Conservation (phyloP, 116 monocot species). For the Posidonia oceanica region DNA sequence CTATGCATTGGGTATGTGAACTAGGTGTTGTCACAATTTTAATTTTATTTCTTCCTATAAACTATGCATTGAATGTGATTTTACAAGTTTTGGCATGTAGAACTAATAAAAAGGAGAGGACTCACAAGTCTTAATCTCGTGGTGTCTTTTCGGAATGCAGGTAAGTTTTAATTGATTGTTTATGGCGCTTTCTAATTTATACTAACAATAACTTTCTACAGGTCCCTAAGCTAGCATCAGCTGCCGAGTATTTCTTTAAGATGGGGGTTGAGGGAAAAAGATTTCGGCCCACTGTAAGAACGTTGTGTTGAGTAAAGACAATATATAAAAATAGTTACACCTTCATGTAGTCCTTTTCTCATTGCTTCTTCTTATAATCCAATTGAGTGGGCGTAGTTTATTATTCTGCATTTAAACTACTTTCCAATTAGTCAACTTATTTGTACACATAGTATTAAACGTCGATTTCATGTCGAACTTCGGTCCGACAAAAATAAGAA, state of each 20-base stretch:
- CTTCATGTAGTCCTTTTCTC: too few species aligned
- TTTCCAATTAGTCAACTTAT: too few species aligned
- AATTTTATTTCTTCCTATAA: background rate
- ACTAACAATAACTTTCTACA: slow-evolving; percentile 7
- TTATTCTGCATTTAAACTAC: too few species aligned
- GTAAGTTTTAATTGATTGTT: background rate
- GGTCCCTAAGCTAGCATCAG: slow-evolving; percentile 86
- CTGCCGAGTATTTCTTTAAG: slow-evolving; percentile 92
- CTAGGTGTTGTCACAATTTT: background rate
- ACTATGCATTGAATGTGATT: background rate
- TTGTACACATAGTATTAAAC: too few species aligned
- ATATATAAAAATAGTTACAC: background rate
- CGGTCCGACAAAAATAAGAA: too few species aligned
- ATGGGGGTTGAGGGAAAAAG: slow-evolving; percentile 93
- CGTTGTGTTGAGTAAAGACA: background rate
- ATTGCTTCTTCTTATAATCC: too few species aligned
- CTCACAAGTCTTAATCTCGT: background rate
- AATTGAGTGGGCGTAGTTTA: too few species aligned
- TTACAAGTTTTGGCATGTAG: background rate
- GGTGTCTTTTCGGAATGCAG: background rate
- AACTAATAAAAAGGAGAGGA: too few species aligned
- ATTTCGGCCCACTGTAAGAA: slow-evolving; percentile 83
- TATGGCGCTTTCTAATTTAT: background rate
- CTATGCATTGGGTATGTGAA: too few species aligned
- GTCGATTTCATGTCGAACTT: too few species aligned